Evolutionary conservation across 2,329 filamentous ascomycete species (phyloP).

Genomic region (Pseudogymnoascus sp.): DNA sequence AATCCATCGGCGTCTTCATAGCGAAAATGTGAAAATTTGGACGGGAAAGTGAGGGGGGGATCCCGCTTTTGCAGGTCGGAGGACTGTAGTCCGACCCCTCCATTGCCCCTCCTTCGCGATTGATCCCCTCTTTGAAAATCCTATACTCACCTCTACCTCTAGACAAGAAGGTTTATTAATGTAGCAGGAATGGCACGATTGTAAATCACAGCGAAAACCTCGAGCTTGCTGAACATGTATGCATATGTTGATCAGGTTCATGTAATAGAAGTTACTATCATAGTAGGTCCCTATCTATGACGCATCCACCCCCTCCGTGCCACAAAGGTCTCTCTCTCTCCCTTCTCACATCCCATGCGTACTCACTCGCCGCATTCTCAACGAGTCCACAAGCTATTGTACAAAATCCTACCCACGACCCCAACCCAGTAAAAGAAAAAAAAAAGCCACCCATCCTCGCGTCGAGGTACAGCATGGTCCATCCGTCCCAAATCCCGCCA

Average conservation of each 20-base stretch:
- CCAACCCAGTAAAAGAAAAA: not conserved
- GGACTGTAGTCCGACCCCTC: not conserved
- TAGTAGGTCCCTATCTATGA: not conserved
- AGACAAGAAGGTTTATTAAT: too few relatives aligned
- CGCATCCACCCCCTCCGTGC: not conserved
- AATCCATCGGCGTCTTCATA: not conserved
- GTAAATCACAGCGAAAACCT: not conserved
- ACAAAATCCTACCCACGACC: not conserved
- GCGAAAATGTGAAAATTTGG: not conserved
- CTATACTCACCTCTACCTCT: too few relatives aligned
- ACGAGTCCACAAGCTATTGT: not conserved
- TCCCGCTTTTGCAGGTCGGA: not conserved
- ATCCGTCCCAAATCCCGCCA: not conserved
- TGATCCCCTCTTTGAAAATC: too few relatives aligned
- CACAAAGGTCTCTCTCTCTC: not conserved
- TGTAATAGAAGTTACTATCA: constrained; percentile 2
- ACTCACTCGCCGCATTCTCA: not conserved
- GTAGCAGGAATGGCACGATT: not conserved
- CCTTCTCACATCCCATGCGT: not conserved
- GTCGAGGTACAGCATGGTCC: not conserved
- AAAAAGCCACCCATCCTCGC: not conserved
- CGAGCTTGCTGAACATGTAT: not conserved
- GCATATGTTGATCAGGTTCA: not conserved
- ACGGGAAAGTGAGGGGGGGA: not conserved
- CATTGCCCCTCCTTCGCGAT: not conserved